Base-by-base conservation (phyloP, 176 grass and related monocot species). In the Triticum turgidum region DNA sequence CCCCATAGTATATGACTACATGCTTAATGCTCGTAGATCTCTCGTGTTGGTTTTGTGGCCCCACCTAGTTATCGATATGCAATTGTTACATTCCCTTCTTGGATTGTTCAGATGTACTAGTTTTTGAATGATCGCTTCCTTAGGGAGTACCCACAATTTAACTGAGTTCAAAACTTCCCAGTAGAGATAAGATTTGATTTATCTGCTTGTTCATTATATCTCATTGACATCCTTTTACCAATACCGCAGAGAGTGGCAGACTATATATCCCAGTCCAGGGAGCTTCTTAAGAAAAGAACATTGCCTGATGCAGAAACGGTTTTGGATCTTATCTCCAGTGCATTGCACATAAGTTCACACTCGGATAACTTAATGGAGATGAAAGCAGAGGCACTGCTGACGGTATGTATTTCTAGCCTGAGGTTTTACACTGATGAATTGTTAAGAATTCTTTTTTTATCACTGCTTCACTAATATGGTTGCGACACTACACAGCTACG, bases 371-470 rank as follows among this genome's bases (percentile, higher is more conserved):
- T 99, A 72, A 91, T 91, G 84, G 89, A 94, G 80, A 94, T 95
- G 85, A 99, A 99, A 86, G 97, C 97, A 61, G 87, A 93, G 63
- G 94, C 94, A 59, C 87, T 96, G 77, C 67, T 99, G 79, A 79
- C 74, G 94, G 97, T 99, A 25, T 91, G 87, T 80, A 88, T 84
- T 86, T 72, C 29, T 67, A 24, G 14, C 77, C 61, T 33, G 7
- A 20, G 20, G 59, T 65, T 87, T 75, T 77, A 35, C 69, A 64
- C 38, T 37, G 52, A 67, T 80, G 39, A 14, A 58, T 65, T 88
- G 29, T 85, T 82, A 51, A 37, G 15, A 64, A 30, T 3, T 4
- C 13, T 47, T 73, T 35, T 84, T 84, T 83, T 54, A 32, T 84
- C 59, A 77, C 41, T 65, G 29, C 6, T 84, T 84, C 51, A 54